Base-by-base conservation (phyloP, 331 rosid species). In the Saraca asoca region DNA sequence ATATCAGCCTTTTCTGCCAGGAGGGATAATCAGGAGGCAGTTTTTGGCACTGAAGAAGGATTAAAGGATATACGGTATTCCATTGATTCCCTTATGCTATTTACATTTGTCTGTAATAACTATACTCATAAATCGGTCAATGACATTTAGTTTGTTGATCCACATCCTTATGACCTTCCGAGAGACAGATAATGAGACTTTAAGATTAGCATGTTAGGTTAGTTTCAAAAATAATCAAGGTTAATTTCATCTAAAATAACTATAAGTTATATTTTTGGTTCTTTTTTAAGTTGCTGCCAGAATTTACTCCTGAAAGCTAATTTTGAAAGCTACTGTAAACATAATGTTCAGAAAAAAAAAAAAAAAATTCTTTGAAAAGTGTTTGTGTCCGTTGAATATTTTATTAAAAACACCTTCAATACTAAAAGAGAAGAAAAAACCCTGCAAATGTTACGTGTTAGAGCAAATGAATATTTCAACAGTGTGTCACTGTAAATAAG, bases 1-100 rank as follows among this genome's bases (percentile, higher is more conserved):
- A 93, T 88, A 77, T 93, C 95, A 0, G 97, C 98, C 6, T 93
- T 90, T 77, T 87, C 96, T 51, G 88, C 94, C 42, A 75, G 84
- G 62, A 79, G 92, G 12, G 97, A 88, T 65, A 80, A 90, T 71
- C 98, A 88, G 68, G 97, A 90, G 64, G 97, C 94, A 0, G 87
- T 93, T 74, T 93, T 93, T 24, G 96, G 95, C 13, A 77, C 95
- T 0, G 85, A 92, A 64, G 98, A 92, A 71, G 95, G 95, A 20
- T 65, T 90, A 62, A 90, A 86, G 70, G 98, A 93, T 74, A 90
- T 90, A 46, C 66, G 88, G 96, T 93, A 68, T 43, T 38, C 0
- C 16, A 11, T 33, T 38, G 43, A 48, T 48, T 12, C 5, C 34
- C 12, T 31, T 29, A 41, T 53, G 42, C 41, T 20, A 39, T 19